Evolutionary conservation across 2,329 filamentous ascomycete species (phyloP), one percentile per base, ranked within the genome.

Genomic region (Aschersonia sp.): DNA sequence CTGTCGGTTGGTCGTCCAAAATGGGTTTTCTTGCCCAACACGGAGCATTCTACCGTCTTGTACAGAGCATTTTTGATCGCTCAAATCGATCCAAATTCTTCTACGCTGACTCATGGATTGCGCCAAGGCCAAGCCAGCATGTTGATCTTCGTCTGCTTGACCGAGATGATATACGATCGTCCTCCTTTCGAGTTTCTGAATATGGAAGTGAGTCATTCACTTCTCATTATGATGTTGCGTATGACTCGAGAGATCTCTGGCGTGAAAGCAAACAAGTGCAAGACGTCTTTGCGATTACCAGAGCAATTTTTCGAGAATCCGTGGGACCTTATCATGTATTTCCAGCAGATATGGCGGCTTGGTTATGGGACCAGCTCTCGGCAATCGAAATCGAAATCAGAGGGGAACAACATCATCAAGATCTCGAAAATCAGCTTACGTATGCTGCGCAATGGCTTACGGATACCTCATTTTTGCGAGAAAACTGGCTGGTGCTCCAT

Each of bases 21-120:
- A 54, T 78, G 0, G 61, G 63, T 1, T 63, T 61, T 4, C 51
- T 72, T 1, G 56, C 69, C 0, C 75, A 79, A 47, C 65, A 77
- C 47, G 62, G 63, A 0, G 54, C 56, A 0, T 74, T 75, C 42
- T 59, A 59, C 51, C 35, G 9, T 4, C 20, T 31, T 5, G 47
- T 48, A 3, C 31, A 45, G 35, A 4, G 5, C 32, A 48, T 45
- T 9, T 48, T 41, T 32, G n/a, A 45, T 3, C 47, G 29, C 28
- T 29, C 47, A 9, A 4, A 10, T 1, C 29, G 32, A 30, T 45
- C 31, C 29, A 48, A n/a, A 40, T 45, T 48, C 47, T 48, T 48
- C 12, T 45, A 48, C 32, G 29, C 31, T 9, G 47, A 48, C 5
- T 45, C 32, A 30, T 48, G 32, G 28, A 40, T 41, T 29, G 4